Conservation (phyloP, 768 basidiomycete species). For the Asterophora lycoperdoides region DNA sequence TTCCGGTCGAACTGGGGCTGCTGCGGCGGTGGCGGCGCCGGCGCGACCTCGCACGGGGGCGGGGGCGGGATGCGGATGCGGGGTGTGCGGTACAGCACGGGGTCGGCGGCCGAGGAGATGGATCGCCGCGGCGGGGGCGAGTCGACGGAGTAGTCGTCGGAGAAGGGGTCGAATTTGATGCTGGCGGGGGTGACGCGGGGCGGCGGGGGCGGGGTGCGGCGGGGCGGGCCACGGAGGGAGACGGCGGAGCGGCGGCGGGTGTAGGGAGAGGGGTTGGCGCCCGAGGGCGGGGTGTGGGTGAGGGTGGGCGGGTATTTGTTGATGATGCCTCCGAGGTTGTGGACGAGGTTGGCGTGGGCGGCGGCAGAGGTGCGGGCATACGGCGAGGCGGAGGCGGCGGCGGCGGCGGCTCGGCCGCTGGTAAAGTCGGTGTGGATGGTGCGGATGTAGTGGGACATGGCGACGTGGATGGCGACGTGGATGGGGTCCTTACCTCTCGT, state of each 20-base stretch:
- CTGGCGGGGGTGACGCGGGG: constrained; percentile 6
- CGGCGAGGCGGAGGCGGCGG: constrained; percentile 9
- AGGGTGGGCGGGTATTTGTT: constrained; percentile 22
- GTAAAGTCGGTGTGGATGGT: constrained; percentile 38
- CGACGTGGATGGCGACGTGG: not conserved
- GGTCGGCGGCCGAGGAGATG: not conserved
- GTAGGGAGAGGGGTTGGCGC: constrained; percentile 3
- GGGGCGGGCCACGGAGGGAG: constrained; percentile 5
- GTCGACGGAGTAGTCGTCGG: constrained; percentile 12
- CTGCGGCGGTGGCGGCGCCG: not conserved
- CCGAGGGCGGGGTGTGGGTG: constrained; percentile 5
- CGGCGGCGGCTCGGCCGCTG: not conserved
- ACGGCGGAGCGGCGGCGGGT: constrained; percentile 10
- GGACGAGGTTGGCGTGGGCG: constrained; percentile 14
- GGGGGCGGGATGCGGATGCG: constrained; percentile 3
- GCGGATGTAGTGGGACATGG: constrained; percentile 35
- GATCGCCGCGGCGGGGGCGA: not conserved
- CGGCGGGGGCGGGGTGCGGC: constrained; percentile 5
- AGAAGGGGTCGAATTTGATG: constrained; percentile 22
- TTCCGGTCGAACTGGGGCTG: constrained; percentile 12
- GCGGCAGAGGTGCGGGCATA: constrained; percentile 13
- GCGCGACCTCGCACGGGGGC: not conserved
- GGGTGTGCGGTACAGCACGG: constrained; percentile 11
- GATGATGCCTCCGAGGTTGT: constrained; percentile 19
- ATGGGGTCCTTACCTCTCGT: too few relatives aligned